Conservation (phyloP, 2,329 filamentous ascomycete species). For the Didymella segeticola region DNA sequence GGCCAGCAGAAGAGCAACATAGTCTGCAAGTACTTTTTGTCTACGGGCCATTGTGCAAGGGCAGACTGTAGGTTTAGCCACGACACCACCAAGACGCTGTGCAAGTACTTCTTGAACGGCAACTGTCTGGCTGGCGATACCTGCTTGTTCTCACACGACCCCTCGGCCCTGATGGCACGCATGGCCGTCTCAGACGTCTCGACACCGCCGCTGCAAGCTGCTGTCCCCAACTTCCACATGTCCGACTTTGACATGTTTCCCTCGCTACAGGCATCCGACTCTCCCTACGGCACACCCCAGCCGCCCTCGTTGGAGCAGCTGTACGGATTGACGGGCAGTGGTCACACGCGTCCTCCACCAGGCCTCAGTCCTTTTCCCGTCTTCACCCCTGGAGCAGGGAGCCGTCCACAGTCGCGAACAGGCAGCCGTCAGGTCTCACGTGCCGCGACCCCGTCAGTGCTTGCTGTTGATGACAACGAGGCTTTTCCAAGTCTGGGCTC, state of each 20-base stretch:
- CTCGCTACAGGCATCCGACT: constrained; percentile 63
- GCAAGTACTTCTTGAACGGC: constrained; percentile 99
- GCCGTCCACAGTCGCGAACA: constrained; percentile 79
- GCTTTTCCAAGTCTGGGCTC: constrained; percentile 91
- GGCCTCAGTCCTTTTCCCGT: constrained; percentile 69
- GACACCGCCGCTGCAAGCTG: constrained; percentile 68
- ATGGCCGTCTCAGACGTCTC: constrained; percentile 74
- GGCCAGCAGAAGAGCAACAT: constrained; percentile 81
- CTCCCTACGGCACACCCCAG: constrained; percentile 50
- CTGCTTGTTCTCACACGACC: constrained; percentile 97
- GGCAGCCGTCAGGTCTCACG: constrained; percentile 79
- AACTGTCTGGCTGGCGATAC: constrained; percentile 93
- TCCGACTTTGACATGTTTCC: constrained; percentile 89
- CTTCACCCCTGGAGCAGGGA: constrained; percentile 62
- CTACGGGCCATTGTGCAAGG: constrained; percentile 91
- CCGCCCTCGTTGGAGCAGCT: constrained; percentile 52
- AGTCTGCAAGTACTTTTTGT: constrained; percentile 96
- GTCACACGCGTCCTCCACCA: constrained; percentile 66
- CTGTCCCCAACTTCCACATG: constrained; percentile 75
- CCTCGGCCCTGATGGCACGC: constrained; percentile 81
- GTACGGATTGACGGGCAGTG: constrained; percentile 44
- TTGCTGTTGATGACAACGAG: constrained; percentile 89
- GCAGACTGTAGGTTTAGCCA: constrained; percentile 98
- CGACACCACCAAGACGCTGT: constrained; percentile 92
- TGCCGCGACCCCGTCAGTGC: constrained; percentile 69